A percentile compares a stretch with the other conserved stretches of the same genome.
phyloP scores from a whole-genome alignment of 2,329 filamentous ascomycete genomes.

The Verticillium zaregamsianum region DNA sequence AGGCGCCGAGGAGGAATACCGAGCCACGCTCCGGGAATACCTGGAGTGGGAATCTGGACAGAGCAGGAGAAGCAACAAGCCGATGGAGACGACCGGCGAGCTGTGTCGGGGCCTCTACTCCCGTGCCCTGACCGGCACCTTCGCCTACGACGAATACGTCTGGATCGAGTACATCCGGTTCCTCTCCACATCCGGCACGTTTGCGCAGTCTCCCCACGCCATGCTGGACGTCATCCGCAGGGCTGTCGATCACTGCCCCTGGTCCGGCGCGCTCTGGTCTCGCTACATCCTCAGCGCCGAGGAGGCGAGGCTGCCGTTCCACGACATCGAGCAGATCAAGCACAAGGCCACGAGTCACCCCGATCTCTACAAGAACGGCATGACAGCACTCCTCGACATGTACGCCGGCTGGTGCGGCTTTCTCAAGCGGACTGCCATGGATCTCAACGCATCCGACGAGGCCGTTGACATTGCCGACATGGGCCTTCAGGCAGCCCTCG shows the following conservation, averaged over 20 bases:
- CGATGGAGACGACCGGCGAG: constrained; percentile 38
- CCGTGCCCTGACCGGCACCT: constrained; percentile 65
- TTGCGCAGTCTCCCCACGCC: constrained; percentile 32
- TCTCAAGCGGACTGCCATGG: constrained; percentile 79
- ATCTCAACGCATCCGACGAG: constrained; percentile 69
- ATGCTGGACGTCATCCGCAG: constrained; percentile 71
- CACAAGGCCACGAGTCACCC: constrained; percentile 85
- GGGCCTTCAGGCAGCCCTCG: constrained; percentile 78
- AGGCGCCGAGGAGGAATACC: constrained; percentile 52
- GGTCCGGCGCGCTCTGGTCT: constrained; percentile 88
- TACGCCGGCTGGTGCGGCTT: constrained; percentile 95
- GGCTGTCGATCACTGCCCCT: constrained; percentile 86
- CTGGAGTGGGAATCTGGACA: constrained; percentile 78
- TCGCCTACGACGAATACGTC: constrained; percentile 67
- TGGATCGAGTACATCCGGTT: constrained; percentile 87
- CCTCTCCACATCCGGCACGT: constrained; percentile 45
- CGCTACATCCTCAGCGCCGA: constrained; percentile 84
- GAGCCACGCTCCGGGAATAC: constrained; percentile 58
- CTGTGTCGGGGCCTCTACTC: constrained; percentile 68
- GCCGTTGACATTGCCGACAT: constrained; percentile 87
- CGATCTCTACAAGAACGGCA: constrained; percentile 77
- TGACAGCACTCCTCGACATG: constrained; percentile 85
- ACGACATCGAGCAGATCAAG: constrained; percentile 84
- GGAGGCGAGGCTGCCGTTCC: constrained; percentile 69
- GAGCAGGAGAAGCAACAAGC: constrained; percentile 49